phyloP scores from a whole-genome alignment of 2,329 filamentous ascomycete genomes.

The Paraphaeosphaeria minitans region DNA sequence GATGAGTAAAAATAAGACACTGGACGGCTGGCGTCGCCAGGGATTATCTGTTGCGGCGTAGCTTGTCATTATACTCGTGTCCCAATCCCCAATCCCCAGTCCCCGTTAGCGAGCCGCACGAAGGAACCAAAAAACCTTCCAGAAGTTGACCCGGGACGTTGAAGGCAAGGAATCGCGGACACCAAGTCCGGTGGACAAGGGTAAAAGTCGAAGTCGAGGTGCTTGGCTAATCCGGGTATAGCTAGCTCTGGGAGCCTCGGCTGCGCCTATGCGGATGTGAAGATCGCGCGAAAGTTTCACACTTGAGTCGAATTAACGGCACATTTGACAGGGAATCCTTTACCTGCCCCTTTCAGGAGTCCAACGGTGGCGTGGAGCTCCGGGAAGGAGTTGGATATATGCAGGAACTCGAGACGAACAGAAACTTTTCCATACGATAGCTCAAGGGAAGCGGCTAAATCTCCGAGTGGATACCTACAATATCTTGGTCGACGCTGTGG shows the following conservation, averaged over 20 bases:
- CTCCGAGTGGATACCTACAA: neutral
- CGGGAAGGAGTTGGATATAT: neutral
- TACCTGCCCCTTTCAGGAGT: conserved; percentile 1
- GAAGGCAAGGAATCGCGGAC: conserved; percentile 1
- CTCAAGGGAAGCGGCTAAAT: neutral
- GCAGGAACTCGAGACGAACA: neutral
- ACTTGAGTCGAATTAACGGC: neutral
- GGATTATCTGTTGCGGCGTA: neutral
- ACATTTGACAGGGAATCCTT: neutral
- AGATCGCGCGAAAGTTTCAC: conserved; percentile 10
- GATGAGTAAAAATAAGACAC: neutral
- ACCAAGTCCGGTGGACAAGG: neutral
- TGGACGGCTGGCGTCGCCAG: neutral
- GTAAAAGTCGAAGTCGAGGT: neutral
- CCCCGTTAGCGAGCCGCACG: neutral
- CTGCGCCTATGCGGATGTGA: conserved; percentile 1
- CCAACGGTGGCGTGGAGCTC: conserved; percentile 5
- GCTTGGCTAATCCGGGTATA: conserved; percentile 1
- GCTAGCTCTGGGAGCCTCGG: too few species aligned
- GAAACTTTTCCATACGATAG: neutral
- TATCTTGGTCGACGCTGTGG: neutral
- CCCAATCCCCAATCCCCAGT: neutral
- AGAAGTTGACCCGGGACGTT: conserved; percentile 5
- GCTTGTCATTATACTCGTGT: neutral
- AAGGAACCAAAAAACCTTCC: conserved; percentile 2